Evolutionary conservation across 1,284 basidiomycete genomes (phyloP).

Genomic region (Amanita bisporigera): DNA sequence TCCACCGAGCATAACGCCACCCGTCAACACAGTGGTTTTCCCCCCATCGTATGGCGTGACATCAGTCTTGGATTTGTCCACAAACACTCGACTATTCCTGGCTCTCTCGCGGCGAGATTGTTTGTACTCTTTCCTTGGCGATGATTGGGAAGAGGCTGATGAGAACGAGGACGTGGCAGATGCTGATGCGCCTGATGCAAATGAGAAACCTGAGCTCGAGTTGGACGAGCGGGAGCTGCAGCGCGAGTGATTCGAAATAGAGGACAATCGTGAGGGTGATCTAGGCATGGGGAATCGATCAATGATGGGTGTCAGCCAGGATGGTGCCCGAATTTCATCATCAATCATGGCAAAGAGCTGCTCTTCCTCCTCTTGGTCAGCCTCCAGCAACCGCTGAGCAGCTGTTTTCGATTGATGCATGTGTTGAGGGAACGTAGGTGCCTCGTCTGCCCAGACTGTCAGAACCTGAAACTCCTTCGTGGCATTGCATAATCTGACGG

Average conservation of each 20-base stretch:
- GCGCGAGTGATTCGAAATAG: conserved; percentile 66
- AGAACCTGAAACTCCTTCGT: conserved; percentile 49
- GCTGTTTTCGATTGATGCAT: conserved; percentile 56
- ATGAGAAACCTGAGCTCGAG: conserved; percentile 69
- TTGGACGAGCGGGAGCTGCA: conserved; percentile 76
- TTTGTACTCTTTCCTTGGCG: conserved; percentile 43
- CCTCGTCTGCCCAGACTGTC: conserved; percentile 69
- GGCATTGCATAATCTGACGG: conserved; percentile 58
- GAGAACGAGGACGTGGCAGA: conserved; percentile 52
- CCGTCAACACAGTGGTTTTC: conserved; percentile 83
- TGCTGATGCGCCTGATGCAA: conserved; percentile 52
- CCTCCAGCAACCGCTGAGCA: conserved; percentile 72
- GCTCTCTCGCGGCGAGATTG: conserved; percentile 70
- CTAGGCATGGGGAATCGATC: conserved; percentile 61
- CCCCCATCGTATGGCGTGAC: conserved; percentile 85
- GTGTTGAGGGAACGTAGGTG: conserved; percentile 31
- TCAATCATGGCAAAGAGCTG: conserved; percentile 75
- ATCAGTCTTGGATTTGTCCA: conserved; percentile 73
- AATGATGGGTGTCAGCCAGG: conserved; percentile 68
- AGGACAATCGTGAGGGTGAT: conserved; percentile 63
- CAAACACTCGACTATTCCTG: conserved; percentile 67
- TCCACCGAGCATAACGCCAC: conserved; percentile 80
- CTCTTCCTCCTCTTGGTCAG: conserved; percentile 69
- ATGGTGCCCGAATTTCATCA: conserved; percentile 66
- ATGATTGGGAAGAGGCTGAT: conserved; percentile 37